phyloP scores from a whole-genome alignment of 2,329 filamentous ascomycete genomes.

The Fusarium temperatum region DNA sequence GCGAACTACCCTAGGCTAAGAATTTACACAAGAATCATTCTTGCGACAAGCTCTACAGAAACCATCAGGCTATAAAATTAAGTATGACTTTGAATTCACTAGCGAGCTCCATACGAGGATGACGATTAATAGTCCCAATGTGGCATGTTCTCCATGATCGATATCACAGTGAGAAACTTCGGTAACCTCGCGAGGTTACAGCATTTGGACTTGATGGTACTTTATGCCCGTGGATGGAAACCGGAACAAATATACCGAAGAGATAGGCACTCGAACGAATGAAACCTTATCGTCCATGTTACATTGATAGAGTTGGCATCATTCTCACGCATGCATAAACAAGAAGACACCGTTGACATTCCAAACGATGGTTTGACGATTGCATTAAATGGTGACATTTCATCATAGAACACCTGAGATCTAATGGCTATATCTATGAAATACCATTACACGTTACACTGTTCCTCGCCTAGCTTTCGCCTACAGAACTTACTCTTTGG shows the following conservation, averaged over 20 bases:
- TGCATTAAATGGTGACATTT: background rate
- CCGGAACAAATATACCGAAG: background rate
- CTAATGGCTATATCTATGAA: background rate
- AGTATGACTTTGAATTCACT: background rate
- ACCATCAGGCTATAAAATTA: background rate
- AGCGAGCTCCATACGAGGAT: background rate
- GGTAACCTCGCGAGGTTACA: background rate
- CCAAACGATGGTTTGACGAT: background rate
- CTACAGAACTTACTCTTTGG: background rate
- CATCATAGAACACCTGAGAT: background rate
- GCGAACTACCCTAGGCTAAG: background rate
- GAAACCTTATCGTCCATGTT: background rate
- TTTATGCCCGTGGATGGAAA: rapidly evolving
- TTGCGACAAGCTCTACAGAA: background rate
- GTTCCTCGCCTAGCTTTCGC: background rate
- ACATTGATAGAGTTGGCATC: rapidly evolving
- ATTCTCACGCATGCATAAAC: background rate
- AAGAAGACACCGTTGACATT: background rate
- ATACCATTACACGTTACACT: background rate
- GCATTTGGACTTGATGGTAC: no score
- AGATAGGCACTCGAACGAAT: rapidly evolving
- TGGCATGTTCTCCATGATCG: background rate
- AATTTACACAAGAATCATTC: rapidly evolving
- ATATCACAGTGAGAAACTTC: rapidly evolving
- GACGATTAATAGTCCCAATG: background rate